Base-by-base conservation (phyloP, 257 asterid genomes). In the Nicotiana knightiana region DNA sequence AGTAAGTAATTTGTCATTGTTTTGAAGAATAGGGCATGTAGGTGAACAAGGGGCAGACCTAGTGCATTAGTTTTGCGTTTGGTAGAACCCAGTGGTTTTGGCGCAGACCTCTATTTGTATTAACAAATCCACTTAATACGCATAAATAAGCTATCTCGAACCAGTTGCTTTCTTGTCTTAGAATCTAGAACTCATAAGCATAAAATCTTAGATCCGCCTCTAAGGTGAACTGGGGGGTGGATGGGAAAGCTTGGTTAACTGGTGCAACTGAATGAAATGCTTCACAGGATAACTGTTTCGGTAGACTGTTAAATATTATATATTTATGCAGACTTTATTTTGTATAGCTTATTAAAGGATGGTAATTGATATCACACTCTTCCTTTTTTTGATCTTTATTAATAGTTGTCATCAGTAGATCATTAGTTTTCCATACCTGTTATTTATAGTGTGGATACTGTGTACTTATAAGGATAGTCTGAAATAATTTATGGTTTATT, bases 231-330 rank as follows among this genome's bases (percentile, higher is more conserved):
- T 73, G 79, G 17, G 63, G 63, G 28, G 39, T 46, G 78, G 21
- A 30, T 46, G 78, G 61, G 78, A 35, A 71, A 71, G 51, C 21
- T 12, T 48, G 39, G 8, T 46, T 24, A 46, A 73, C 61, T 51
- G 79, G 43, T 73, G 43, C 79, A 73, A 26, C 62, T 73, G 43
- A 48, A 73, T 73, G 63, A 73, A 48, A 48, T 73, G 16, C 62
- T 73, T 73, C 62, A 73, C 43, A 24, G 62, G 79, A 15, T 73
- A 73, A 26, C 79, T 73, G 9, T 70, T 39, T 70, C 43, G 54
- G 46, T 70, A 70, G 59, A 43, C 78, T 24, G 63, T 15, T 26
- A 51, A 53, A 26, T 3, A 15, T 51, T 26, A 11, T 63, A 26
- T 51, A 48, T 48, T 26, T 73, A 24, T 26, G 63, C 8, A 1